Conservation (phyloP, 106 monocot genomes). For the Acorus calamus region DNA sequence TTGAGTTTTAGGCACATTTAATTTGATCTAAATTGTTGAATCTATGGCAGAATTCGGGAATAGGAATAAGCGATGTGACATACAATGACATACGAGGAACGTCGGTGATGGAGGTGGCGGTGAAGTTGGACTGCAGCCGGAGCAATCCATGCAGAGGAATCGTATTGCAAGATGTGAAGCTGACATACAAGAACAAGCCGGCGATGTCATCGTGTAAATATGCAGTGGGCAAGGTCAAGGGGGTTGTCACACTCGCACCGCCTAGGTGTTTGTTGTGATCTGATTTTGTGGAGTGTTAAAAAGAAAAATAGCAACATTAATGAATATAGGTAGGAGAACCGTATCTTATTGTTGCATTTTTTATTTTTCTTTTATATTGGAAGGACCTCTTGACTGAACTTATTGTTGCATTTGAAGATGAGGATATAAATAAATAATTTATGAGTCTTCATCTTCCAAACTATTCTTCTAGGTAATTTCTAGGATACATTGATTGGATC, state of each 20-base stretch:
- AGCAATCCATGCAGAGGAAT: constrained; percentile 25
- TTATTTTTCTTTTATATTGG: too few relatives aligned
- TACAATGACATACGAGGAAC: constrained; percentile 11
- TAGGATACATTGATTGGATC: too few relatives aligned
- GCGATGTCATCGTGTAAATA: constrained; percentile 15
- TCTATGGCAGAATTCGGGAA: constrained; percentile 2
- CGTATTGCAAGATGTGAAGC: constrained; percentile 13
- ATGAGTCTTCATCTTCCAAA: too few relatives aligned
- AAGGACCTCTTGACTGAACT: too few relatives aligned
- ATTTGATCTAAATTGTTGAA: background rate
- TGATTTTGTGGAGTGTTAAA: too few relatives aligned
- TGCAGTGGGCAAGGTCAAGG: constrained; percentile 7
- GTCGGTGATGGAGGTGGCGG: constrained; percentile 16
- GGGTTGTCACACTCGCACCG: constrained; percentile 1
- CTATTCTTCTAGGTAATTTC: too few relatives aligned
- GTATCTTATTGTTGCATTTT: too few relatives aligned
- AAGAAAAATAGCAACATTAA: too few relatives aligned
- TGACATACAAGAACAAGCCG: constrained; percentile 11
- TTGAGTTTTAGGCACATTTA: background rate
- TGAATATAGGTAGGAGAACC: too few relatives aligned
- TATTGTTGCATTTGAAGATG: too few relatives aligned
- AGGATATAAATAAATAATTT: too few relatives aligned
- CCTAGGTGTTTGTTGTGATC: constrained; percentile 5
- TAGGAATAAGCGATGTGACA: constrained; percentile 10
- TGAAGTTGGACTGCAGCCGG: constrained; percentile 21